Evolutionary conservation across 2,329 filamentous ascomycete genomes (phyloP).

Genomic region (Exophiala mesophila): DNA sequence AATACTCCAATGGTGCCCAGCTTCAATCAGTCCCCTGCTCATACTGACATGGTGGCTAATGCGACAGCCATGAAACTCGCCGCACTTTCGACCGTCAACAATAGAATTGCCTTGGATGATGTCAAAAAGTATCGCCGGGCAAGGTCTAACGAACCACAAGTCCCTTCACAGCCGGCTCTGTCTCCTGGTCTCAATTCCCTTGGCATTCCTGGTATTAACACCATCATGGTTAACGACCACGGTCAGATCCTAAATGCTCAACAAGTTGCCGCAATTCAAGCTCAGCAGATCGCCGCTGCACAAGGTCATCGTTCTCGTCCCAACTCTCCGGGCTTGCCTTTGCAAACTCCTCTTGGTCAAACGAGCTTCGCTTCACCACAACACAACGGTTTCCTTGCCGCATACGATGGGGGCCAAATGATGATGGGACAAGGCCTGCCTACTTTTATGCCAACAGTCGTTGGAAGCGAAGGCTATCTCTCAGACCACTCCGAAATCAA

Average conservation of each 20-base stretch:
- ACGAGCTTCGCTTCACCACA: slow-evolving; percentile 77
- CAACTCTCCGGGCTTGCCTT: slow-evolving; percentile 78
- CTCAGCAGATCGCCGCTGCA: slow-evolving; percentile 55
- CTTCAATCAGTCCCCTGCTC: slow-evolving; percentile 64
- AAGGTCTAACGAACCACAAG: slow-evolving; percentile 71
- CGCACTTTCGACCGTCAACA: slow-evolving; percentile 94
- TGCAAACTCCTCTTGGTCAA: slow-evolving; percentile 50
- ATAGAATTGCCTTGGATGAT: slow-evolving; percentile 93
- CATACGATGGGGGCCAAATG: slow-evolving; percentile 73
- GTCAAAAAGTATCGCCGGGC: slow-evolving; percentile 92
- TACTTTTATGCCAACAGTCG: slow-evolving; percentile 61
- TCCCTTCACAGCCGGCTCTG: slow-evolving; percentile 54
- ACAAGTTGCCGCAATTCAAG: slow-evolving; percentile 76
- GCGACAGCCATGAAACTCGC: slow-evolving; percentile 98
- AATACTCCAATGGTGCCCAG: slow-evolving; percentile 93
- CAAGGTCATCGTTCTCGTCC: slow-evolving; percentile 75
- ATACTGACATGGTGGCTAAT: slow-evolving; percentile 97
- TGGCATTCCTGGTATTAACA: slow-evolving; percentile 65
- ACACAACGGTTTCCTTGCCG: slow-evolving; percentile 88
- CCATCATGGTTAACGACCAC: slow-evolving; percentile 92
- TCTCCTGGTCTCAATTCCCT: slow-evolving; percentile 61
- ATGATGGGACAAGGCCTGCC: slow-evolving; percentile 67
- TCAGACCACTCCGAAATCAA: slow-evolving; percentile 91
- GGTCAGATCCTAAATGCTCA: slow-evolving; percentile 82
- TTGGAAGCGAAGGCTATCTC: slow-evolving; percentile 74